These are phyloP conservation scores for Penicillium sp. DNA, from an alignment of 2,329 filamentous ascomycete genomes.

Conservation along the genomic window DNA sequence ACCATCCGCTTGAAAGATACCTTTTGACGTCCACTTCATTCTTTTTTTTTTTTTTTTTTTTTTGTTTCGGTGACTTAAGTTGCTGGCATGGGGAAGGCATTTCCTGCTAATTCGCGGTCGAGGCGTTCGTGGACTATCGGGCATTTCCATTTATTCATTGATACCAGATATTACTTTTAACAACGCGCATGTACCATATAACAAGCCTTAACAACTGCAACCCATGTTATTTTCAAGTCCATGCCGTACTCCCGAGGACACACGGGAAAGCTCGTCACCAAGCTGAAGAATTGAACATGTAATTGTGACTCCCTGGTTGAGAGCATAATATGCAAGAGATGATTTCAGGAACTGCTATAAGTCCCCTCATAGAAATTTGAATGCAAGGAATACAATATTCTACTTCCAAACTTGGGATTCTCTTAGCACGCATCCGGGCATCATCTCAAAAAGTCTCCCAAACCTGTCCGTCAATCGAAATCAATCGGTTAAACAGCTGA, in stretches of 20 bases:
- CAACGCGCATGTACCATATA: background rate
- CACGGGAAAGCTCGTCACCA: conserved; percentile 8
- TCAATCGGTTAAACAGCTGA: conserved; percentile 75
- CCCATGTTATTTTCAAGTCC: background rate
- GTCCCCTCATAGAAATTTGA: background rate
- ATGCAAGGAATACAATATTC: background rate
- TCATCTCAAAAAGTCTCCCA: conserved; percentile 69
- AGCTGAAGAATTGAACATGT: background rate
- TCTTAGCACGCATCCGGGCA: conserved; percentile 19
- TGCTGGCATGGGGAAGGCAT: background rate
- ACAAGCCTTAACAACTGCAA: too few species aligned
- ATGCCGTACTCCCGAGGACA: conserved; percentile 6
- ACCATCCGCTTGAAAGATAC: background rate
- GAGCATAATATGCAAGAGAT: background rate
- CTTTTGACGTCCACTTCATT: background rate
- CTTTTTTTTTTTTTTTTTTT: background rate
- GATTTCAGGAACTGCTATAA: background rate
- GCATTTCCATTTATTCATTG: background rate
- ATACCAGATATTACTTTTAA: conserved; percentile 1
- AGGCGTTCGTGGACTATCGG: background rate
- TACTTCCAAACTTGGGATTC: conserved; percentile 26
- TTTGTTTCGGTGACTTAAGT: background rate
- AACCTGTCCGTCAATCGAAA: conserved; percentile 76
- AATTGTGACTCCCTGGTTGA: background rate
- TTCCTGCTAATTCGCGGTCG: background rate